These are phyloP conservation scores for Udeniomyces megalosporus DNA, from an alignment of 768 basidiomycete genomes.

Conservation along the genomic window DNA sequence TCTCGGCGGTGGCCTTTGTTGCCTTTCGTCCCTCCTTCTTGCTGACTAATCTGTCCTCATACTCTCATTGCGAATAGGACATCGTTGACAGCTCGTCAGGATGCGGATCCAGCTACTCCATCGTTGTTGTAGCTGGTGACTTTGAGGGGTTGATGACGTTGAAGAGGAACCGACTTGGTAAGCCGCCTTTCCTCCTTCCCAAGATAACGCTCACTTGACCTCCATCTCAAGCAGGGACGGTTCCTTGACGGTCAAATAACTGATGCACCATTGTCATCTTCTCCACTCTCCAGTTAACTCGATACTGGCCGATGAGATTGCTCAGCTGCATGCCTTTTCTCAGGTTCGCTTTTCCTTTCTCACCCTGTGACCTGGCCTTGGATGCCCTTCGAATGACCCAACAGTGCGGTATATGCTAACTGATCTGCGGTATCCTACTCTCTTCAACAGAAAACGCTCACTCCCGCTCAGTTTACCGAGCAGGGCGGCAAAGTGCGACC, in stretches of 20 bases:
- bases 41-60: too few relatives aligned
- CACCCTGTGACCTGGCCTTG: too few relatives aligned
- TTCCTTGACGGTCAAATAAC: not conserved
- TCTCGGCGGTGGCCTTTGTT: too few relatives aligned
- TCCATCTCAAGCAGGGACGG: not conserved
- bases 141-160: conserved; percentile 15
- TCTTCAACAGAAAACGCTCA: conserved; percentile 16
- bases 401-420: too few relatives aligned
- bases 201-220: too few relatives aligned
- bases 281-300: conserved; percentile 1
- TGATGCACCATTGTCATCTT: not conserved
- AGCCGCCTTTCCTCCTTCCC: not conserved
- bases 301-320: conserved; percentile 13
- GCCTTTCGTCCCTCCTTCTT: too few relatives aligned
- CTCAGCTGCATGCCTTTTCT: conserved; percentile 15
- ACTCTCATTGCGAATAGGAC: too few relatives aligned
- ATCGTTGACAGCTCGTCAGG: conserved; percentile 11
- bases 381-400: too few relatives aligned
- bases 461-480: conserved; percentile 6
- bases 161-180: conserved; percentile 14
- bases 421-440: too few relatives aligned
- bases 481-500: conserved; percentile 13
- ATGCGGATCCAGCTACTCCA: conserved; percentile 14
- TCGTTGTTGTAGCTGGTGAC: conserved; percentile 13
- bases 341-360: not conserved